Evolutionary conservation across 2,329 filamentous ascomycete species (phyloP).

Genomic region (Alternaria novae-zelandiae): DNA sequence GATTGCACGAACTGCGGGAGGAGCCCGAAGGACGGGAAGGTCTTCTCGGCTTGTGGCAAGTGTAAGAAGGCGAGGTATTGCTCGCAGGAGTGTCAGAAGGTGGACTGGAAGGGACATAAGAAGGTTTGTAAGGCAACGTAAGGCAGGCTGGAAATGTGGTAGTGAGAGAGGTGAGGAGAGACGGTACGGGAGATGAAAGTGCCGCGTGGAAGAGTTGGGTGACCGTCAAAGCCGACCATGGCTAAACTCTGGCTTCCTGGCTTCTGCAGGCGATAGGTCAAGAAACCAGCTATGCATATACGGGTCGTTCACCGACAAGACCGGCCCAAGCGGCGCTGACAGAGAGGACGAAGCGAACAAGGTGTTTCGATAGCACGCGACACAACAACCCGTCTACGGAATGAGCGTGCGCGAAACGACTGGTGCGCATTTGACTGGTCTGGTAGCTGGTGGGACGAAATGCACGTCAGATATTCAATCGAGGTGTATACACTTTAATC

Average conservation of each 20-base stretch:
- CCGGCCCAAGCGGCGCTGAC: neutral
- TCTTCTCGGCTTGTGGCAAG: constrained; percentile 11
- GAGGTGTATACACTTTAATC: neutral
- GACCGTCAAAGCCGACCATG: neutral
- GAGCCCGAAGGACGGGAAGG: neutral
- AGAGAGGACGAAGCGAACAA: neutral
- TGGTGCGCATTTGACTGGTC: neutral
- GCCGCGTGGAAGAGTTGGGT: neutral
- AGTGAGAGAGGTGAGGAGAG: neutral
- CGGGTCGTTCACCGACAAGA: neutral
- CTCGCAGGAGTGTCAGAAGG: constrained; percentile 19
- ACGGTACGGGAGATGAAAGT: neutral
- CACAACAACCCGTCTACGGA: neutral
- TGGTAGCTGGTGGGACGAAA: neutral
- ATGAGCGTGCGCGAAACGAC: neutral
- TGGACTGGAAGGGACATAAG: constrained; percentile 25
- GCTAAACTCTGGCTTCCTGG: neutral
- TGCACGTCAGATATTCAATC: neutral
- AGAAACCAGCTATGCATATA: neutral
- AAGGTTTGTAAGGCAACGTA: constrained; percentile 11
- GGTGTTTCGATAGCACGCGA: neutral
- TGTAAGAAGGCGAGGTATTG: constrained; percentile 23
- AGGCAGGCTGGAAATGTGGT: neutral
- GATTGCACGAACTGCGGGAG: constrained; percentile 19
- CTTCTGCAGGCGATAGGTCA: neutral